Percentiles rank a stretch among this genome's conserved stretches.
phyloP scores from a whole-genome alignment of 2,329 filamentous ascomycete genomes.

The Colletotrichum sp. region DNA sequence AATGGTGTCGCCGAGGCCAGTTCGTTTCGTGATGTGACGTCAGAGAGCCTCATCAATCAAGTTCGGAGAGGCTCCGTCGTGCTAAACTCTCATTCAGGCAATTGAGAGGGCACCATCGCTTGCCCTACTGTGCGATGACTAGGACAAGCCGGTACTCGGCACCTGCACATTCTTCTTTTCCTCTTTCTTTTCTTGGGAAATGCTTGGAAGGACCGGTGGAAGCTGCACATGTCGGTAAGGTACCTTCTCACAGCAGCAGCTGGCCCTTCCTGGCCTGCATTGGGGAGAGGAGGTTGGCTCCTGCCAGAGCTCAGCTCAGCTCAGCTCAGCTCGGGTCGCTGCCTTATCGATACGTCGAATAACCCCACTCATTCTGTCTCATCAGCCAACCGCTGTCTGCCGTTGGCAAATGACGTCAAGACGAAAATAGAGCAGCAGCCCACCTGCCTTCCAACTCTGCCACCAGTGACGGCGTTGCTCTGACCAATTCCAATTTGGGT shows the following conservation, averaged over 20 bases:
- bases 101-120: background rate
- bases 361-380: rapidly evolving
- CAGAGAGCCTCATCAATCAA: background rate
- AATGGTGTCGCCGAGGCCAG: background rate
- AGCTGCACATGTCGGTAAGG: background rate
- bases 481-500: background rate
- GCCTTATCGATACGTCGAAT: background rate
- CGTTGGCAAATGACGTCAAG: conserved; percentile 1
- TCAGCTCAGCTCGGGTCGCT: background rate
- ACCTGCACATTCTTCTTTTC: background rate
- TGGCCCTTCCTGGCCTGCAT: background rate
- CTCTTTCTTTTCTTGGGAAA: background rate
- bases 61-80: background rate
- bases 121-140: background rate
- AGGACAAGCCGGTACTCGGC: conserved; percentile 13
- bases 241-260: background rate
- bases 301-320: background rate
- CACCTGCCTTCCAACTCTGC: background rate
- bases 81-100: background rate
- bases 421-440: background rate
- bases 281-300: background rate
- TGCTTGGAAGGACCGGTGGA: background rate
- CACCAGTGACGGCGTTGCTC: background rate
- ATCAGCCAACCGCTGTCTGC: background rate
- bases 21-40: background rate